Conservation (phyloP, 306 rosid genomes). For the Spatholobus suberectus region DNA sequence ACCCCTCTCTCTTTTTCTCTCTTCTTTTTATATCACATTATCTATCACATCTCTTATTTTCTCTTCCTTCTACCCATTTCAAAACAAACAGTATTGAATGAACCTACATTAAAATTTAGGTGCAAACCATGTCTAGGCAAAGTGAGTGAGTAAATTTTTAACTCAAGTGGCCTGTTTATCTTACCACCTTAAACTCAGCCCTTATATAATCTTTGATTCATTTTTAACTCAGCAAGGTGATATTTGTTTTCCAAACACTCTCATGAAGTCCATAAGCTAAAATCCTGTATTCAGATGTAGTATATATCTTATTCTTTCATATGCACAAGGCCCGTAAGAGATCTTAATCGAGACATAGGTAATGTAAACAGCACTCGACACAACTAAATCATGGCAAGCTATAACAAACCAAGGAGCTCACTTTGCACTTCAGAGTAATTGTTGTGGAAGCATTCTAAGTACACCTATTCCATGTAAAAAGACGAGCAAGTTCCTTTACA, state of each 20-base stretch:
- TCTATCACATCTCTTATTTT: too few species aligned
- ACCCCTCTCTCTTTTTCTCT: too few species aligned
- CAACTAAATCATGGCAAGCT: constrained; percentile 13
- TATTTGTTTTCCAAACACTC: background rate
- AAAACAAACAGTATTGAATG: too few species aligned
- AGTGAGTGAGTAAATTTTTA: too few species aligned
- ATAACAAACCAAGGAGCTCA: constrained; percentile 21
- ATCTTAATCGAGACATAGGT: background rate
- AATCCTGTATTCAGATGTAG: background rate
- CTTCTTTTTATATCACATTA: too few species aligned
- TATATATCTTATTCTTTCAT: background rate
- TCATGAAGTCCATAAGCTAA: background rate
- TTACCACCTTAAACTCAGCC: too few species aligned
- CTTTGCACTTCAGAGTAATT: constrained; percentile 10
- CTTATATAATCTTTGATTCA: too few species aligned
- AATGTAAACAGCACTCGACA: constrained; percentile 15
- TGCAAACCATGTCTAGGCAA: too few species aligned
- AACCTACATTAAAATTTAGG: too few species aligned
- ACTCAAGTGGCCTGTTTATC: too few species aligned
- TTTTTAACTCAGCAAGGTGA: background rate
- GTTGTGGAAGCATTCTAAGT: background rate
- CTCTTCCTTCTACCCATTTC: too few species aligned
- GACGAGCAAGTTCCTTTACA: background rate
- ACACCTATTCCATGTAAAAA: background rate
- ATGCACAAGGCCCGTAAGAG: background rate